These are phyloP conservation scores for Penicillium psychrosexuale DNA, from an alignment of 2,329 filamentous ascomycete species.

Conservation along the genomic window DNA sequence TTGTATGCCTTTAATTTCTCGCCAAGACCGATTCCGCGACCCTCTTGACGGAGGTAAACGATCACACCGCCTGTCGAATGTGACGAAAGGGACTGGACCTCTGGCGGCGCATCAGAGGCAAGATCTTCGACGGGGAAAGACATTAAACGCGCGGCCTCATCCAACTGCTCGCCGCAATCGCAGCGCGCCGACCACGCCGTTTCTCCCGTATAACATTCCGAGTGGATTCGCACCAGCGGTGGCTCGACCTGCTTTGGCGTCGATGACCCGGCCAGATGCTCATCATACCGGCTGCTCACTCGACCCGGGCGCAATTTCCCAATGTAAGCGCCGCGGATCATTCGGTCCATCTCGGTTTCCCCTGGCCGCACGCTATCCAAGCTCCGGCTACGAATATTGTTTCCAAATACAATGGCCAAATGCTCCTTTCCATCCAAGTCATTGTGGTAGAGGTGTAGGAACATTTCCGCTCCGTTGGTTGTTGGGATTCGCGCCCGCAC, in stretches of 20 bases:
- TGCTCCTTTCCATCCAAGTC: conserved; percentile 93
- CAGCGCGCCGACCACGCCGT: conserved; percentile 97
- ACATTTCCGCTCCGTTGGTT: conserved; percentile 90
- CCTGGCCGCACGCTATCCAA: conserved; percentile 47
- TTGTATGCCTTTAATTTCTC: conserved; percentile 99
- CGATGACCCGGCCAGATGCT: conserved; percentile 25
- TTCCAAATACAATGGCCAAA: conserved; percentile 92
- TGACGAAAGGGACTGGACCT: conserved; percentile 39
- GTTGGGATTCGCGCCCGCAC: conserved; percentile 95
- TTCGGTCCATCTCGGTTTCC: conserved; percentile 59
- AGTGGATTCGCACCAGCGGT: conserved; percentile 90
- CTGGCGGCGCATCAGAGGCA: conserved; percentile 26
- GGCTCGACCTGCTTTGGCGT: conserved; percentile 36
- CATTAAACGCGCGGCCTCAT: conserved; percentile 94
- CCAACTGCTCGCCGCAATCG: conserved; percentile 95
- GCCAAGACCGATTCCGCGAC: conserved; percentile 86
- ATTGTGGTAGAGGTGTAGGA: conserved; percentile 90
- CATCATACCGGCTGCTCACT: conserved; percentile 66
- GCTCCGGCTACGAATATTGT: conserved; percentile 70
- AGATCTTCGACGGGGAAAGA: conserved; percentile 55
- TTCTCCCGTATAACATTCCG: conserved; percentile 97
- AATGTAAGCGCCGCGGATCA: conserved; percentile 91
- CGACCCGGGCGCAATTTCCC: conserved; percentile 83
- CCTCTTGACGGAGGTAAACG: conserved; percentile 92
- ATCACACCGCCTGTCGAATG: conserved; percentile 76